phyloP scores from a whole-genome alignment of 1,284 basidiomycete species.

The Cutaneotrichosporon cutaneum region DNA sequence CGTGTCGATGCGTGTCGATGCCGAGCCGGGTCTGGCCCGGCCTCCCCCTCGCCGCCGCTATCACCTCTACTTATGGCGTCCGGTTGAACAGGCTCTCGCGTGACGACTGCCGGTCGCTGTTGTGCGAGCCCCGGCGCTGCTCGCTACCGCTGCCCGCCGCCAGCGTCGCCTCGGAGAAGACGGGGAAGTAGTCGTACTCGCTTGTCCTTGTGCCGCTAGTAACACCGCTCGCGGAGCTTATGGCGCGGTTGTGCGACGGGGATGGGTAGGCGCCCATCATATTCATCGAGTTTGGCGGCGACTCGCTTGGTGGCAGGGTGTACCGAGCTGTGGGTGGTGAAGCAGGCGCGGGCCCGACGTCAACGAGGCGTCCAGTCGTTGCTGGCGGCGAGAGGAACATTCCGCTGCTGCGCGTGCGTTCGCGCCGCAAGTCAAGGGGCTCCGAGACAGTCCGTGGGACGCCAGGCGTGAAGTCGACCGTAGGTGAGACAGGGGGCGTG shows the following conservation, averaged over 20 bases:
- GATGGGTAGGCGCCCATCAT: conserved; percentile 38
- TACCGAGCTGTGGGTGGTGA: background rate
- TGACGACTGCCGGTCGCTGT: background rate
- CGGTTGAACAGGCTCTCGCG: background rate
- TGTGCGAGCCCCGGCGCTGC: background rate
- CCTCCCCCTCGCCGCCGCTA: background rate
- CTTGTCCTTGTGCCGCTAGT: conserved; percentile 1
- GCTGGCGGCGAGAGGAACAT: background rate
- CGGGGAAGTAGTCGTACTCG: conserved; percentile 19
- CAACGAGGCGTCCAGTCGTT: background rate
- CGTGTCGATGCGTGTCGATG: no score
- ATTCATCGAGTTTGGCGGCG: background rate
- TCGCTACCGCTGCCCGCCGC: background rate
- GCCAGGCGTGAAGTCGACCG: background rate
- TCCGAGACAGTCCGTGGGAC: background rate
- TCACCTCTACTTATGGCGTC: background rate
- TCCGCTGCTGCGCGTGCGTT: conserved; percentile 1
- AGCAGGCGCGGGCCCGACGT: background rate
- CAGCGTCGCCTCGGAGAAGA: conserved; percentile 2
- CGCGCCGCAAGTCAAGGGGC: background rate
- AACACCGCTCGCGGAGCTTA: background rate
- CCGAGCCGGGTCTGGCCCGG: no score
- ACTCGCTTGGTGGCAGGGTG: background rate
- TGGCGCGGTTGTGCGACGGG: conserved; percentile 16
- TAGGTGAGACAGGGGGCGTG: background rate